phyloP scores from a whole-genome alignment of 2,329 filamentous ascomycete species.

The Chaetoscypha palmicola region DNA sequence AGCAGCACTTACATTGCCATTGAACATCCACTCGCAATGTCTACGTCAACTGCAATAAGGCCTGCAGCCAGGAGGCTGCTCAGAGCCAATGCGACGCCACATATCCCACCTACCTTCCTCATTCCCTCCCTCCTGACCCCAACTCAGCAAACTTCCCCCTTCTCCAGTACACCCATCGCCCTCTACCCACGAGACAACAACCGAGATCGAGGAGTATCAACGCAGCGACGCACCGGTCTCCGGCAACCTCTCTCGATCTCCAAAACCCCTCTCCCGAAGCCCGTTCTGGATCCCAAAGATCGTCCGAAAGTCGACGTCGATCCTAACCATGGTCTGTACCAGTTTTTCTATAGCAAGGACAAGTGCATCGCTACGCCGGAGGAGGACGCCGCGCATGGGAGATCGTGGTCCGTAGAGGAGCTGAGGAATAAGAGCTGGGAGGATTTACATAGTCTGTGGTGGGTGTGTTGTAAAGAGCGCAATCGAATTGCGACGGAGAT shows the following conservation, averaged over 20 bases:
- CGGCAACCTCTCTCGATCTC: slow-evolving; percentile 68
- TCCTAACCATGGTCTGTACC: slow-evolving; percentile 81
- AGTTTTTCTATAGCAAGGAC: slow-evolving; percentile 72
- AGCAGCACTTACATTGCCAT: neutral
- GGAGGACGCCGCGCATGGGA: slow-evolving; percentile 65
- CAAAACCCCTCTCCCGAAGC: slow-evolving; percentile 65
- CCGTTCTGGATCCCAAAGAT: slow-evolving; percentile 52
- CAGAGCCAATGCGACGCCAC: slow-evolving; percentile 11
- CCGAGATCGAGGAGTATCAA: slow-evolving; percentile 73
- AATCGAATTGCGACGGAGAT: slow-evolving; percentile 80
- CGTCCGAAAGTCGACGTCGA: slow-evolving; percentile 50
- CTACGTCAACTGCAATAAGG: slow-evolving; percentile 24
- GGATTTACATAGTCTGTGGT: slow-evolving; percentile 88
- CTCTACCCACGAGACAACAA: slow-evolving; percentile 60
- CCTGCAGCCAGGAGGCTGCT: slow-evolving; percentile 20
- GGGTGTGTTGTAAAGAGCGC: slow-evolving; percentile 84
- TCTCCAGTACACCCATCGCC: slow-evolving; percentile 27
- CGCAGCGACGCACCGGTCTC: slow-evolving; percentile 68
- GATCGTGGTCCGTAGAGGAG: slow-evolving; percentile 79
- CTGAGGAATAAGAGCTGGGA: slow-evolving; percentile 87
- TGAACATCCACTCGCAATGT: slow-evolving; percentile 21
- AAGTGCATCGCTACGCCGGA: slow-evolving; percentile 65
- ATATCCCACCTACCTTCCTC: slow-evolving; percentile 28
- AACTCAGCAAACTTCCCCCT: slow-evolving; percentile 25
- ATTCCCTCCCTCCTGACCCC: slow-evolving; percentile 24